phyloP scores from a whole-genome alignment of 331 rosid species.

The Pyrus hybrid region DNA sequence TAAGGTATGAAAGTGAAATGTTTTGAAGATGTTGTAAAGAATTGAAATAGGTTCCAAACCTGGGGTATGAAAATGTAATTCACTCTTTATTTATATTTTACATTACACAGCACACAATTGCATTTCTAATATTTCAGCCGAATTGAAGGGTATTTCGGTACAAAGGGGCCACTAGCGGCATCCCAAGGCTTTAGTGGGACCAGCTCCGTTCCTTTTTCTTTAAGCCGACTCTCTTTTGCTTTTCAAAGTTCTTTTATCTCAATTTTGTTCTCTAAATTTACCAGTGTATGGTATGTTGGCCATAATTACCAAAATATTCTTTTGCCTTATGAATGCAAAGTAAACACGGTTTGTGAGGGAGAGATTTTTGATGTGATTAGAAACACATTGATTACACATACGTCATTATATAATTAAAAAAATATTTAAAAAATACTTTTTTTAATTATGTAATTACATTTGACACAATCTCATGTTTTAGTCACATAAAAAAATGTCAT shows the following conservation, averaged over 20 bases:
- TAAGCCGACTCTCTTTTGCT: constrained; percentile 19
- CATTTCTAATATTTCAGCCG: not conserved
- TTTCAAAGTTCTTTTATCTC: constrained; percentile 16
- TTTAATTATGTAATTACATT: no score
- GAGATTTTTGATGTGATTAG: not conserved
- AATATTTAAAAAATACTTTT: no score
- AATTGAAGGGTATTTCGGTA: not conserved
- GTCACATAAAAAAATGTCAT: no score
- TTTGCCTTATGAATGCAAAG: not conserved
- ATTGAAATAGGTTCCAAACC: no score
- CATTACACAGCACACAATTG: no score
- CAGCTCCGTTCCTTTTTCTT: constrained; percentile 20
- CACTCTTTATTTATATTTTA: no score
- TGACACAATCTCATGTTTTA: no score
- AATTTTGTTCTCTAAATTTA: not conserved
- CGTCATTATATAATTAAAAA: no score
- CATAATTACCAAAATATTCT: not conserved
- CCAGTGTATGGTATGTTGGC: not conserved
- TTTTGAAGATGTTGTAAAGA: no score
- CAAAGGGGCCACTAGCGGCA: not conserved
- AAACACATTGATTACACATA: not conserved
- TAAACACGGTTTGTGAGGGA: not conserved
- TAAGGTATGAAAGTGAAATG: no score
- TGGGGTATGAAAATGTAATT: no score
- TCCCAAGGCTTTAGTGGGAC: constrained; percentile 2